Conservation (phyloP, 768 basidiomycete species). For the Suillus alpinus region DNA sequence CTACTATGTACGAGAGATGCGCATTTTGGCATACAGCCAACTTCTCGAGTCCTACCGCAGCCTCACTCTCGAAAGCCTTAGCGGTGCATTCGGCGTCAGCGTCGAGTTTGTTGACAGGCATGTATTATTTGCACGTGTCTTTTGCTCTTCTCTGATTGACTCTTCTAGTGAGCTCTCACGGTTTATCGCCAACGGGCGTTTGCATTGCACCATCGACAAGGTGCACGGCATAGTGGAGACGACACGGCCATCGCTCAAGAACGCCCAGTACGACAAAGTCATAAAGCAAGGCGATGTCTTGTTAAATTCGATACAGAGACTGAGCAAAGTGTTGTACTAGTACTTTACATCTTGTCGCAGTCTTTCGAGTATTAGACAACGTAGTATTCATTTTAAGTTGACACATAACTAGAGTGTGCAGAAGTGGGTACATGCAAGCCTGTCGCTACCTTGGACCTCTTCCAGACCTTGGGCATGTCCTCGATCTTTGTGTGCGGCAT, state of each 20-base stretch:
- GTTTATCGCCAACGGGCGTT: constrained; percentile 84
- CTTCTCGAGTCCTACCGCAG: constrained; percentile 89
- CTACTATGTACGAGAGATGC: constrained; percentile 93
- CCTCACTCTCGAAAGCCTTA: constrained; percentile 84
- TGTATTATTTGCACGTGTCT: constrained; percentile 26
- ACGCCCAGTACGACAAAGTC: constrained; percentile 89
- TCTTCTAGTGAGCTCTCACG: constrained; percentile 77
- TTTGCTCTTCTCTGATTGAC: background rate
- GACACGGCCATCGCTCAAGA: constrained; percentile 72
- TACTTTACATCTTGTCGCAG: background rate
- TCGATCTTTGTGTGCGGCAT: background rate
- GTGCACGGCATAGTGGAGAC: constrained; percentile 95
- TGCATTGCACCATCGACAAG: constrained; percentile 90
- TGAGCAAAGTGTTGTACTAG: constrained; percentile 83
- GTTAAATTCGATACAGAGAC: constrained; percentile 80
- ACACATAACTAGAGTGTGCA: background rate
- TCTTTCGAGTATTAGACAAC: background rate
- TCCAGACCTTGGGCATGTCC: background rate
- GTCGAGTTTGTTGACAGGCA: constrained; percentile 85
- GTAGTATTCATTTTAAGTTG: background rate
- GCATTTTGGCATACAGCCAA: constrained; percentile 89
- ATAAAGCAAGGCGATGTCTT: constrained; percentile 90
- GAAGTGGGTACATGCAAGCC: background rate
- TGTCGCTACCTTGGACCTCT: background rate
- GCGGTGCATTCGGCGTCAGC: constrained; percentile 85